Evolutionary conservation across 2,329 filamentous ascomycete genomes (phyloP), one percentile per base, ranked within the genome.

Genomic region (Apiospora saccharicola): DNA sequence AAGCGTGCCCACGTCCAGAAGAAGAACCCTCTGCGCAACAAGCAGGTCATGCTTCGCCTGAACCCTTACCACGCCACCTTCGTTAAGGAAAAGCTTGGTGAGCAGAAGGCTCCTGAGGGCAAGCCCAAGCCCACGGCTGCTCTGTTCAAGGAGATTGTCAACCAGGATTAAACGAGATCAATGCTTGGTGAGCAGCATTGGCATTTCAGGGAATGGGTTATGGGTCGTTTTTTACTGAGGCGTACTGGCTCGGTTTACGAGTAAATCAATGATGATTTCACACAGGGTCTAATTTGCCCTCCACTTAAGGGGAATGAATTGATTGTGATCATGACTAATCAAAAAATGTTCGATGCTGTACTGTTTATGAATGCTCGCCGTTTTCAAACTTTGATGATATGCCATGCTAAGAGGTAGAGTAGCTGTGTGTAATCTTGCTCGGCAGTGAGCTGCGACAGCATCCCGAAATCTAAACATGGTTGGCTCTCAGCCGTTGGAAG

Each of bases 21-120:
- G 95, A 98, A 98, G 95, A 99, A 99, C 91, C 96, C 96, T 82
- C 95, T 99, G 80, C 90, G 90, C 88, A 99, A 99, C 93, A 97
- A 95, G 92, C 96, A 98, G 91, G 93, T 99, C 79, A 91, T 98
- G 87, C 93, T 99, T 84, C 93, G 96, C 82, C 93, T 99, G 86
- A 99, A 99, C 93, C 96, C 96, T 76, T 99, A 99, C 88, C 96
- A 96, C 79, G 89, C 92, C 80, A 92, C 94, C 76, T 99, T 97
- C 88, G 89, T 92, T 80, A 94, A 97, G 90, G 90, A 94, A 82
- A 93, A 94, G 87, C 85, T 96, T 73, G 94, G 94, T 78, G 89
- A 92, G 85, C 86, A 91, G 86, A 89, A 91, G 85, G 80, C 90
- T 76, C 86, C 90, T 76, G 81, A 83, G 72, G 87, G 85, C 78